Evolutionary conservation across 2,329 filamentous ascomycete genomes (phyloP), one percentile per base, ranked within the genome.

Genomic region (Trichoderma harzianum): DNA sequence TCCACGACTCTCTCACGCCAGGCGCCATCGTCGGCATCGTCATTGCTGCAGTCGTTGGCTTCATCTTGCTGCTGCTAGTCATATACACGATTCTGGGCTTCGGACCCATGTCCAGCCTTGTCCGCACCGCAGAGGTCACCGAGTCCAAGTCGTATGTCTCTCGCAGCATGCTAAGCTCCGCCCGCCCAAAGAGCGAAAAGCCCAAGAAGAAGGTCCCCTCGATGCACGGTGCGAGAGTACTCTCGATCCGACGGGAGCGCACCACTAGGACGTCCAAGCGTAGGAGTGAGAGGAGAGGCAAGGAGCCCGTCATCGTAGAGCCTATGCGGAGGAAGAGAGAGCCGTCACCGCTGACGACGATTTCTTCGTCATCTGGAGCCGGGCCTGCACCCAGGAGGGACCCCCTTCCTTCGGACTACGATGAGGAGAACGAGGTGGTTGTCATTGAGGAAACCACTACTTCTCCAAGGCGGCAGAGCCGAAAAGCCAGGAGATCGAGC

Each of bases 11-110:
- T 74, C 84, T 79, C 76, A 77, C 76, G 21, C 86, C 84, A 0
- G 84, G 81, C 72, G 79, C 80, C 64, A 78, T 86, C 16, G 84
- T 79, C 11, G 84, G 80, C 74, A 84, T 85, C 72, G 82, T 84
- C 5, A 79, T 86, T 65, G 84, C 84, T 74, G 80, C 82, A 55
- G 81, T 85, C 62, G 82, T 80, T 32, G 88, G 84, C 67, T 86
- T 89, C 77, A 77, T 89, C 36, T 80, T 90, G 39, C 73, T 89
- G 14, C 79, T 89, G 34, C 85, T 85, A 78, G 76, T 89, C 14
- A 74, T 89, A 71, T 88, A 87, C 77, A 82, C 83, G 3, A 82
- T 81, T n/a, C 78, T 87, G 34, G 84, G 85, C 72, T 81, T 84
- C 34, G 82, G 81, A 1, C 83, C 82, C 2, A 76, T 80, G 47